Evolutionary conservation across 768 basidiomycete species (phyloP).

Genomic region (Pleurotus salmoneostramineus): DNA sequence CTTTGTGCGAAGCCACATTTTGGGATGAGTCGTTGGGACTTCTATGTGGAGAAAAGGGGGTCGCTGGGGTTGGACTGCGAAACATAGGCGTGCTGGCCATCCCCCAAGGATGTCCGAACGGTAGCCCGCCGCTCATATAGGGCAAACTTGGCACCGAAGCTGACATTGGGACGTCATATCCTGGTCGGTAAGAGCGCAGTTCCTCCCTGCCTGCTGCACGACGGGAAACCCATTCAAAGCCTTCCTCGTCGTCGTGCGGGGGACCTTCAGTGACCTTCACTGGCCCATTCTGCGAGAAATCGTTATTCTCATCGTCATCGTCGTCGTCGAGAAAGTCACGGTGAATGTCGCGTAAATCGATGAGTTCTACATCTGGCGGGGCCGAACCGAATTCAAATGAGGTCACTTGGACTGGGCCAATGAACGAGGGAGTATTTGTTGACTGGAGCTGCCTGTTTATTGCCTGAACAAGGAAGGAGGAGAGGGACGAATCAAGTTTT

Average conservation of each 20-base stretch:
- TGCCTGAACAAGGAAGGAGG: slow-evolving; percentile 61
- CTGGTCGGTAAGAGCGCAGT: slow-evolving; percentile 42
- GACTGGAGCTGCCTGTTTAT: slow-evolving; percentile 77
- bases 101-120: slow-evolving; percentile 17
- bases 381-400: slow-evolving; percentile 84
- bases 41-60: slow-evolving; percentile 21
- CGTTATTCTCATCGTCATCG: slow-evolving; percentile 55
- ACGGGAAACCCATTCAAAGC: slow-evolving; percentile 79
- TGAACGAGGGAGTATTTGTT: slow-evolving; percentile 83
- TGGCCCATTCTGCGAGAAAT: slow-evolving; percentile 20
- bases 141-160: slow-evolving; percentile 2
- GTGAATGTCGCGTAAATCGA: slow-evolving; percentile 91
- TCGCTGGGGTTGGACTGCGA: slow-evolving; percentile 29
- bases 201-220: slow-evolving; percentile 50
- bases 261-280: slow-evolving; percentile 47
- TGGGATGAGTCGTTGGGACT: slow-evolving; percentile 16
- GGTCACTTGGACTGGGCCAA: slow-evolving; percentile 86
- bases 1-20: slow-evolving; percentile 11
- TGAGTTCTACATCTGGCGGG: slow-evolving; percentile 83
- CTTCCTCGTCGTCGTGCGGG: slow-evolving; percentile 66
- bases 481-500: slow-evolving; percentile 71
- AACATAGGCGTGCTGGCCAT: slow-evolving; percentile 24
- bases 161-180: slow-evolving; percentile 20
- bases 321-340: slow-evolving; percentile 91
- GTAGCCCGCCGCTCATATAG: background rate